phyloP scores from a whole-genome alignment of 179 eudicot species.

The Drosera spatulata region DNA sequence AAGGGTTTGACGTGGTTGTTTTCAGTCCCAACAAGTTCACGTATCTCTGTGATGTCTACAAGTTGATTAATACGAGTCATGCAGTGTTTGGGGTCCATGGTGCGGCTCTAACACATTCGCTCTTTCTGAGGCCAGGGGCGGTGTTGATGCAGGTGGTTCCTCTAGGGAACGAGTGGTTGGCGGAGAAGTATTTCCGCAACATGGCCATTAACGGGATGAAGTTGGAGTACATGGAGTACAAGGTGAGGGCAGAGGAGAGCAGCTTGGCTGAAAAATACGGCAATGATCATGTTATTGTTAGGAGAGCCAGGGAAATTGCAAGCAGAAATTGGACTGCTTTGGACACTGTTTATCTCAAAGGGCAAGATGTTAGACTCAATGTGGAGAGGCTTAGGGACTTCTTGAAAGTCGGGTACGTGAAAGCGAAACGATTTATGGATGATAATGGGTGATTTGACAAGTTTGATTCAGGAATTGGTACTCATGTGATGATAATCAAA shows the following conservation, averaged over 20 bases:
- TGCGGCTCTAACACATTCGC: conserved; percentile 47
- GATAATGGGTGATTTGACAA: conserved; percentile 14
- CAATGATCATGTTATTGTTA: conserved; percentile 25
- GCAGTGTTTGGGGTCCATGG: conserved; percentile 54
- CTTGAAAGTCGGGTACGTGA: conserved; percentile 28
- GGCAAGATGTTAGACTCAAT: conserved; percentile 41
- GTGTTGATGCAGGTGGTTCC: conserved; percentile 51
- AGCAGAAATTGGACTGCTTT: conserved; percentile 31
- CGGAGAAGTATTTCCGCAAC: conserved; percentile 31
- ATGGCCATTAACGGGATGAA: conserved; percentile 31
- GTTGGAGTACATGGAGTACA: conserved; percentile 38
- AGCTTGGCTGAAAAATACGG: conserved; percentile 27
- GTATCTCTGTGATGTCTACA: conserved; percentile 31
- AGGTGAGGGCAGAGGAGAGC: conserved; percentile 30
- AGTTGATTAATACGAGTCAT: conserved; percentile 34
- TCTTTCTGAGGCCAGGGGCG: conserved; percentile 36
- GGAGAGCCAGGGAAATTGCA: conserved; percentile 18
- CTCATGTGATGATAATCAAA: background rate
- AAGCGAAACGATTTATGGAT: conserved; percentile 37
- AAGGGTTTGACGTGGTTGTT: conserved; percentile 44
- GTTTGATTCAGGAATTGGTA: background rate
- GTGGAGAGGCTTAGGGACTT: conserved; percentile 27
- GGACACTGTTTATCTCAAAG: conserved; percentile 27
- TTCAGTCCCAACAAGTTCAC: conserved; percentile 33
- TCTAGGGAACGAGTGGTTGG: conserved; percentile 40